Conservation (phyloP, 257 asterid genomes). For the Agastache rugosa region DNA sequence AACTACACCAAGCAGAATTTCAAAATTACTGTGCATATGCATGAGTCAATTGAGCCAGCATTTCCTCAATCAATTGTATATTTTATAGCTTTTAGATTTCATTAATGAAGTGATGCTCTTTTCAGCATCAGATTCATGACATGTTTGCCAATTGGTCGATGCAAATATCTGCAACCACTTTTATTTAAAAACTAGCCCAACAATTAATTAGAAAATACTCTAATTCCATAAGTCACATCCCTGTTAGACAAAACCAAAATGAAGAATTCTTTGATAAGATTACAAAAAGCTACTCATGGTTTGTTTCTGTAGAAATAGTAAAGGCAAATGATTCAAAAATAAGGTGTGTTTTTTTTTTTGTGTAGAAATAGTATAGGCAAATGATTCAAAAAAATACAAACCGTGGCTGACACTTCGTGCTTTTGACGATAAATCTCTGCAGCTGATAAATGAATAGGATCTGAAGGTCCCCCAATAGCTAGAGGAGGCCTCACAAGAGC, state of each 20-base stretch:
- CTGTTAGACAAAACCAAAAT: neutral
- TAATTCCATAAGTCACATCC: constrained; percentile 3
- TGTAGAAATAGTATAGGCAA: neutral
- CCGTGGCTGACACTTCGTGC: constrained; percentile 97
- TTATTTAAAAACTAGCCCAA: constrained; percentile 1
- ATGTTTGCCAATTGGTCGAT: neutral
- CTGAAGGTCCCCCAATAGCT: constrained; percentile 71
- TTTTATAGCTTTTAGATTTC: constrained; percentile 4
- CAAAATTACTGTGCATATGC: neutral
- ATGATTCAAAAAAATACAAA: constrained; percentile 46
- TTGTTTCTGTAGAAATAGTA: neutral
- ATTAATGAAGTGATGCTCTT: neutral
- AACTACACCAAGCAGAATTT: neutral
- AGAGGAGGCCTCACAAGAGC: constrained; percentile 67
- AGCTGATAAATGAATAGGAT: constrained; percentile 66
- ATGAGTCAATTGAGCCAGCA: neutral
- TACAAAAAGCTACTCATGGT: neutral
- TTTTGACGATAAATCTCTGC: constrained; percentile 77
- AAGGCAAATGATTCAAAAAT: no score
- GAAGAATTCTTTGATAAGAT: constrained; percentile 12
- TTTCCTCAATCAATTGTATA: neutral
- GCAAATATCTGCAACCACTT: neutral
- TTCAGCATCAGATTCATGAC: constrained; percentile 12
- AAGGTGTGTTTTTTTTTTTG: no score
- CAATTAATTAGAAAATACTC: neutral